Evolutionary conservation across 768 basidiomycete genomes (phyloP).

Genomic region (Ramaria sp.): DNA sequence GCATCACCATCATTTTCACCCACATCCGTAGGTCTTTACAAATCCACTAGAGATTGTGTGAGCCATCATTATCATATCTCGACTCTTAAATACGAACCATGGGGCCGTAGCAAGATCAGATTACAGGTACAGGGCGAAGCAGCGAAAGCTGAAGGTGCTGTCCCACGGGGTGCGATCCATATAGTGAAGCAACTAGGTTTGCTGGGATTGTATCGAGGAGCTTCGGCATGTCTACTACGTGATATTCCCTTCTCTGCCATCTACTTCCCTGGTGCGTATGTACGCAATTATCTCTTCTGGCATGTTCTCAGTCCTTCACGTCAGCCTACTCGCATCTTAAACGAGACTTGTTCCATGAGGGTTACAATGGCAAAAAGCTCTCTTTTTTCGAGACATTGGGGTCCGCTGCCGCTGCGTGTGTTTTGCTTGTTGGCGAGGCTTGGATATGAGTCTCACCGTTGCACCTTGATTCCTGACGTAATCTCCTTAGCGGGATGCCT

Average conservation of each 20-base stretch:
- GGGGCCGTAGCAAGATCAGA: constrained; percentile 66
- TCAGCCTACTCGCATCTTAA: constrained; percentile 76
- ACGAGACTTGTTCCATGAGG: constrained; percentile 91
- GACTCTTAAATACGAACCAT: neutral
- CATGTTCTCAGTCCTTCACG: constrained; percentile 20
- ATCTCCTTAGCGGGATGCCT: constrained; percentile 77
- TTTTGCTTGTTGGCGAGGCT: neutral
- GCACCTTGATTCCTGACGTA: constrained; percentile 16
- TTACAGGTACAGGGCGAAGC: constrained; percentile 94
- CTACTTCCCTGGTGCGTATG: constrained; percentile 49
- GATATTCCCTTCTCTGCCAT: constrained; percentile 97
- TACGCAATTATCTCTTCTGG: neutral
- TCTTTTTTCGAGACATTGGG: constrained; percentile 82
- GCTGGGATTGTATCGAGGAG: constrained; percentile 86
- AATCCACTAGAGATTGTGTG: constrained; percentile 97
- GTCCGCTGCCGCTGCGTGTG: constrained; percentile 69
- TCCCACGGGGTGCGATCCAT: constrained; percentile 79
- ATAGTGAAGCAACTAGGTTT: constrained; percentile 90
- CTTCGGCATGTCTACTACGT: constrained; percentile 84
- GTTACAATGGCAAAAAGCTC: constrained; percentile 88
- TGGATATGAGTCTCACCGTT: constrained; percentile 6
- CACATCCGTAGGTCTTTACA: constrained; percentile 66
- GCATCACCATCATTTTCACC: constrained; percentile 3
- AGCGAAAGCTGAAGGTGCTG: constrained; percentile 73
- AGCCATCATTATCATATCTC: constrained; percentile 15